Conservation (phyloP, 2,329 filamentous ascomycete genomes). For the Falciphora oryzae region DNA sequence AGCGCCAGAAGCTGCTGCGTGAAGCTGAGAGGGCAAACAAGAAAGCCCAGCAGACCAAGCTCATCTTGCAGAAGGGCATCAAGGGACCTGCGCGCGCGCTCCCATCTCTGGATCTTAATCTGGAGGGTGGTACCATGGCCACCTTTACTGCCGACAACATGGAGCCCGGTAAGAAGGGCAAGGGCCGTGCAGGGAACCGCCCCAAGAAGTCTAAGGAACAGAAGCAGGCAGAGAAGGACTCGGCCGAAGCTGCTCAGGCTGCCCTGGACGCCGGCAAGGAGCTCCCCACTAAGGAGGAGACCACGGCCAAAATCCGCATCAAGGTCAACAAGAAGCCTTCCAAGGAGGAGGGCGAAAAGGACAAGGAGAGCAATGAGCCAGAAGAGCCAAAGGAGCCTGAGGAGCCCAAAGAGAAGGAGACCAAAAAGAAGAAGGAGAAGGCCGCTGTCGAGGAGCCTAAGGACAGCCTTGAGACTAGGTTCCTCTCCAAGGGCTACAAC, state of each 20-base stretch:
- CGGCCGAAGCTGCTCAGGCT: slow-evolving; percentile 81
- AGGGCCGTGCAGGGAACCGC: slow-evolving; percentile 55
- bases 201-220: slow-evolving; percentile 89
- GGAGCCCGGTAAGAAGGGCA: slow-evolving; percentile 47
- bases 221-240: slow-evolving; percentile 74
- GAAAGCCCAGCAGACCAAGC: slow-evolving; percentile 86
- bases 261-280: slow-evolving; percentile 75
- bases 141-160: slow-evolving; percentile 68
- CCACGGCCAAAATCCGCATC: slow-evolving; percentile 54
- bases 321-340: slow-evolving; percentile 45
- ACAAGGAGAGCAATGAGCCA: slow-evolving; percentile 37
- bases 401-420: slow-evolving; percentile 34
- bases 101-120: slow-evolving; percentile 67
- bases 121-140: slow-evolving; percentile 80
- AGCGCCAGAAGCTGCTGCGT: slow-evolving; percentile 72
- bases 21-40: slow-evolving; percentile 88
- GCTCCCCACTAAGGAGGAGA: slow-evolving; percentile 51
- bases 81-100: slow-evolving; percentile 67
- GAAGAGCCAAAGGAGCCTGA: slow-evolving; percentile 39
- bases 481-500: slow-evolving; percentile 87
- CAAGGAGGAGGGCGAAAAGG: slow-evolving; percentile 35
- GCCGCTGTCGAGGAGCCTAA: slow-evolving; percentile 42
- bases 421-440: slow-evolving; percentile 24
- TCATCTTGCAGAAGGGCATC: slow-evolving; percentile 79
- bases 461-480: slow-evolving; percentile 55